A percentile compares a stretch with the other conserved stretches of the same genome.
Conservation (phyloP, 2,329 filamentous ascomycete genomes). For the Coniochaeta pulveracea region DNA sequence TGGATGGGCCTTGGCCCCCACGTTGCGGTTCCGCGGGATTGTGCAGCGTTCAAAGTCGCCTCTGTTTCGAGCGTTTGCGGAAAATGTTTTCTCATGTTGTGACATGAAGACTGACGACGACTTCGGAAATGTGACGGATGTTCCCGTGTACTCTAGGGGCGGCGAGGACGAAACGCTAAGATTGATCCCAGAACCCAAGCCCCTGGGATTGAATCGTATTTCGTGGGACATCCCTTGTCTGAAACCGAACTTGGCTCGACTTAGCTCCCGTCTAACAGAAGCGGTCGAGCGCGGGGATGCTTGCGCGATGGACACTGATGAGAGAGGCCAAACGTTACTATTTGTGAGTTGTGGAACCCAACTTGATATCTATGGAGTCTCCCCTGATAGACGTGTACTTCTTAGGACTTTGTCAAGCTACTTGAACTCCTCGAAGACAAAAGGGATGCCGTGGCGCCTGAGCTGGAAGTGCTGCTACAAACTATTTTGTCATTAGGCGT, state of each 20-base stretch:
- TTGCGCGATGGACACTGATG: neutral
- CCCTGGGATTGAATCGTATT: too few species aligned
- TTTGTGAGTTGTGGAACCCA: neutral
- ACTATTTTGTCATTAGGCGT: neutral
- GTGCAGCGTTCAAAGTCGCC: neutral
- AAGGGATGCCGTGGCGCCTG: neutral
- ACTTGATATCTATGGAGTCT: neutral
- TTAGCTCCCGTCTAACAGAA: too few species aligned
- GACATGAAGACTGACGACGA: too few species aligned
- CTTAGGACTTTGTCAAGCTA: neutral
- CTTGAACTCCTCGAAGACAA: neutral
- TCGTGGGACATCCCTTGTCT: too few species aligned
- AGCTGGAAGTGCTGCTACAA: neutral
- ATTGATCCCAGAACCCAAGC: too few species aligned
- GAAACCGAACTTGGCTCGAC: too few species aligned
- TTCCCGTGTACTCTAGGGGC: too few species aligned
- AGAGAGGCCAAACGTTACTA: neutral
- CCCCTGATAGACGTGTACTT: neutral
- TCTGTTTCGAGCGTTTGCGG: neutral
- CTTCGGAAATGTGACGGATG: too few species aligned
- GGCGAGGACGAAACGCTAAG: too few species aligned
- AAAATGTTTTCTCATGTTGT: too few species aligned
- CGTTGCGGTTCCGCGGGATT: neutral
- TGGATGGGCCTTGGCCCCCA: constrained; percentile 1
- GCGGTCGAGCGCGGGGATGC: neutral